phyloP scores from a whole-genome alignment of 495 filamentous ascomycete genomes.

The Penicillium lagena region DNA sequence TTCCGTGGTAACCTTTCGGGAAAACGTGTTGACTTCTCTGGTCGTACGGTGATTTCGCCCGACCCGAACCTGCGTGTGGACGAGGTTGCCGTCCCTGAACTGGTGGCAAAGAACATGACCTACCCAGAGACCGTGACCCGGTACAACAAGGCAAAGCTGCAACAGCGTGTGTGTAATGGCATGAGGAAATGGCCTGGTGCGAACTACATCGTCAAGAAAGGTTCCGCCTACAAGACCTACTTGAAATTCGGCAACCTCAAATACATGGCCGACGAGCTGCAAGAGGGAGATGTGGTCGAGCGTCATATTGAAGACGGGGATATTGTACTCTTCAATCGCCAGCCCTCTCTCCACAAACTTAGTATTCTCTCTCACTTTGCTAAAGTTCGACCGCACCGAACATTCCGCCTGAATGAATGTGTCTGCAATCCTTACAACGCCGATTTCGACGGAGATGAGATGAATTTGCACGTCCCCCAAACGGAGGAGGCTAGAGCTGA shows the following conservation, averaged over 20 bases:
- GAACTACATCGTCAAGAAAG: conserved; percentile 71
- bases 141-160: conserved; percentile 78
- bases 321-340: conserved; percentile 95
- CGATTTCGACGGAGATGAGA: conserved; percentile 98
- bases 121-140: conserved; percentile 83
- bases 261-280: conserved; percentile 60
- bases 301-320: conserved; percentile 94
- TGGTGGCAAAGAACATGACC: conserved; percentile 89
- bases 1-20: conserved; percentile 95
- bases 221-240: conserved; percentile 58
- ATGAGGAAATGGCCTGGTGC: conserved; percentile 77
- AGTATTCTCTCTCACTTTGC: conserved; percentile 93
- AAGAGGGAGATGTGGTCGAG: conserved; percentile 84
- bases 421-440: conserved; percentile 98
- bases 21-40: conserved; percentile 98
- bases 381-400: conserved; percentile 91
- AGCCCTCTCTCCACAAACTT: conserved; percentile 95
- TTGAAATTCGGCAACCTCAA: conserved; percentile 68
- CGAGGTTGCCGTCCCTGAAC: conserved; percentile 82
- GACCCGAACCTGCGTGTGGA: conserved; percentile 93
- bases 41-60: conserved; percentile 92
- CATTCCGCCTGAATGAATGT: conserved; percentile 96
- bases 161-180: conserved; percentile 64
- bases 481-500: conserved; percentile 95
- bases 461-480: conserved; percentile 97